phyloP scores from a whole-genome alignment of 1,284 basidiomycete genomes.

The Acaromyces ingoldii region DNA sequence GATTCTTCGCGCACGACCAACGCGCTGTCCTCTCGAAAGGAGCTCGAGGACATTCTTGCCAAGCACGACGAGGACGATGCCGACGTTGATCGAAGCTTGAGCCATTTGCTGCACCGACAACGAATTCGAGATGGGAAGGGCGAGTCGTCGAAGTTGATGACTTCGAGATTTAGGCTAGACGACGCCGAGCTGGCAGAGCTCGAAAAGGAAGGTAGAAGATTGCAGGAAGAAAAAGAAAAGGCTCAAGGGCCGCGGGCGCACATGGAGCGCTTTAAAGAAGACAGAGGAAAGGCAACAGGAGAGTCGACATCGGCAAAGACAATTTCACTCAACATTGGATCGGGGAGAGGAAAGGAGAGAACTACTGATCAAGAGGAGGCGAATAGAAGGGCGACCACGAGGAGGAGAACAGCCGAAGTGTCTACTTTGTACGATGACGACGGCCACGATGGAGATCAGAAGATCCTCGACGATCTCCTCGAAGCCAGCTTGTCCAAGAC shows the following conservation, averaged over 20 bases:
- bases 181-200: background rate
- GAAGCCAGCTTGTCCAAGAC: background rate
- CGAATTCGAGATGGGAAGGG: background rate
- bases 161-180: background rate
- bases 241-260: constrained; percentile 1
- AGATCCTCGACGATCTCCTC: background rate
- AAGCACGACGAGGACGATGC: constrained; percentile 22
- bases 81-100: constrained; percentile 38
- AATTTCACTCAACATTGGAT: constrained; percentile 1
- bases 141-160: background rate
- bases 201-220: constrained; percentile 2
- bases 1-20: constrained; percentile 15
- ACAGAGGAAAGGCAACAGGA: no score
- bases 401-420: background rate
- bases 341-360: background rate
- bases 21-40: constrained; percentile 18
- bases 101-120: constrained; percentile 31
- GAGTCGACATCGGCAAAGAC: no score
- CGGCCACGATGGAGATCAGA: background rate
- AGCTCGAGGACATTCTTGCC: constrained; percentile 15
- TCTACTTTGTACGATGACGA: background rate
- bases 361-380: background rate
- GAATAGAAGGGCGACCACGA: background rate
- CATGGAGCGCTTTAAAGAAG: background rate
- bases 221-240: constrained; percentile 5